These are phyloP conservation scores for Phascolomyces articulosus DNA, from an alignment of 371 early-diverging fungal genomes.

Conservation along the genomic window DNA sequence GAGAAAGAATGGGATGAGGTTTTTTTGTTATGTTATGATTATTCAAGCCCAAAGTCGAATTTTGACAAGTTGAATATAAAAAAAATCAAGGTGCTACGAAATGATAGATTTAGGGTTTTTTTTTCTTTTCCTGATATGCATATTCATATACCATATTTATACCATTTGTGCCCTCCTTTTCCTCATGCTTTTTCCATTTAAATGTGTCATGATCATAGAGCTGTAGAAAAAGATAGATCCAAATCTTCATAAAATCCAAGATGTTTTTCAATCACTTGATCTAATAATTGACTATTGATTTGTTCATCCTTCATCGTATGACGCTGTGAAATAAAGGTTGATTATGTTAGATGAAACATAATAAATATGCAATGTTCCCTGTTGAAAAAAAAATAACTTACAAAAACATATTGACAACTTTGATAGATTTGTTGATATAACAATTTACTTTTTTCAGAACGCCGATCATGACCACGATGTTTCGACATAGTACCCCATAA, in stretches of 20 bases:
- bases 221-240: background rate
- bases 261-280: constrained; percentile 10
- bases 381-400: constrained; percentile 3
- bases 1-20: background rate
- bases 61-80: background rate
- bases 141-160: no score
- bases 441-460: constrained; percentile 13
- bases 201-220: background rate
- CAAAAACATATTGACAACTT: constrained; percentile 19
- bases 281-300: background rate
- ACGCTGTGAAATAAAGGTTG: background rate
- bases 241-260: constrained; percentile 6
- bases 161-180: no score
- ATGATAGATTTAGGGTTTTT: background rate
- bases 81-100: background rate
- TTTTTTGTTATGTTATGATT: background rate
- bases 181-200: background rate
- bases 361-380: background rate
- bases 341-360: no score
- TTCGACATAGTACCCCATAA: constrained; percentile 16
- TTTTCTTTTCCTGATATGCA: background rate
- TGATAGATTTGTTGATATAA: constrained; percentile 16
- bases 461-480: constrained; percentile 10
- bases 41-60: no score
- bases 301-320: constrained; percentile 9